Conservation (phyloP, 2,329 filamentous ascomycete species). For the Akanthomyces lecanii region DNA sequence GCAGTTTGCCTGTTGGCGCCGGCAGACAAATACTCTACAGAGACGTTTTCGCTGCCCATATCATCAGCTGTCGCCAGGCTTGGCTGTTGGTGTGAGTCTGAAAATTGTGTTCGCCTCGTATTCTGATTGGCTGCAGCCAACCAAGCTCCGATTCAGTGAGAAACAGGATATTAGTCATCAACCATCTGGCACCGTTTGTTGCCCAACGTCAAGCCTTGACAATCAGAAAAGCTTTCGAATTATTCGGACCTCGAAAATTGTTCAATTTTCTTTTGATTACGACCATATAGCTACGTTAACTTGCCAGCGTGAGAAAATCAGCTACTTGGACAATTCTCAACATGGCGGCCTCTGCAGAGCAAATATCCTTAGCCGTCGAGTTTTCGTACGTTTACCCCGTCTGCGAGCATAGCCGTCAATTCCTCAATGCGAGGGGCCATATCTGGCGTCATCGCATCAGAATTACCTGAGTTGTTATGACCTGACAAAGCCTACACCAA, state of each 20-base stretch:
- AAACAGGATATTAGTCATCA: slow-evolving; percentile 8
- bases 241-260: background rate
- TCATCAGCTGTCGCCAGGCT: slow-evolving; percentile 19
- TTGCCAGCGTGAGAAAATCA: background rate
- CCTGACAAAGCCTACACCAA: background rate
- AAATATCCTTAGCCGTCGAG: slow-evolving; percentile 63
- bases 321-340: background rate
- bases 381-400: slow-evolving; percentile 49
- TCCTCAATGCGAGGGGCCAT: background rate
- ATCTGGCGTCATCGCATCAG: background rate
- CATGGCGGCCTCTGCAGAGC: slow-evolving; percentile 20
- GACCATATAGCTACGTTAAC: background rate
- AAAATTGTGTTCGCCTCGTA: slow-evolving; percentile 30
- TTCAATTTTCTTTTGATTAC: background rate
- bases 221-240: background rate
- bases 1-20: slow-evolving; percentile 89
- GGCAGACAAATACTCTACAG: slow-evolving; percentile 59
- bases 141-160: background rate
- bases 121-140: slow-evolving; percentile 33
- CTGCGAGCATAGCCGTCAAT: background rate
- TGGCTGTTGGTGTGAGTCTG: slow-evolving; percentile 27
- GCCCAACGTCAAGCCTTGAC: background rate
- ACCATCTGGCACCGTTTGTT: background rate
- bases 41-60: slow-evolving; percentile 31
- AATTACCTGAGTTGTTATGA: background rate